A percentile compares a stretch with the other conserved stretches of the same genome.
Evolutionary conservation across 257 asterid species (phyloP).

Genomic region (Penstemon eatonii): DNA sequence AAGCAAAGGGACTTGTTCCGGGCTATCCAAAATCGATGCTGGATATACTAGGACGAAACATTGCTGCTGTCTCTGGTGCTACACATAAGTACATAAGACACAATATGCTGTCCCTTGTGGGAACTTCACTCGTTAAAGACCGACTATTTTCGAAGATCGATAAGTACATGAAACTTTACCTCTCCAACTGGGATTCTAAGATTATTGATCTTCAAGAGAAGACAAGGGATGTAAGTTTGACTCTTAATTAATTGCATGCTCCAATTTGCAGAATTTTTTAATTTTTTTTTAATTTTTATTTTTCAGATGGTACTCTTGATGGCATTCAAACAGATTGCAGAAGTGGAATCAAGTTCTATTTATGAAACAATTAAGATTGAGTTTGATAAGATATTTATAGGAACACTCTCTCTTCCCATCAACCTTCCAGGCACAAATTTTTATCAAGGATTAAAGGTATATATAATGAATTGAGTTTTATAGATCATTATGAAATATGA

Average conservation of each 20-base stretch:
- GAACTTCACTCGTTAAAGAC: conserved; percentile 49
- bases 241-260: no score
- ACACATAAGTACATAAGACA: conserved; percentile 61
- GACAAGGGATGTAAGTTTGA: conserved; percentile 52
- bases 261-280: background rate
- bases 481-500: no score
- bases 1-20: conserved; percentile 73
- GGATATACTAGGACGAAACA: conserved; percentile 73
- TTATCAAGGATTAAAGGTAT: conserved; percentile 53
- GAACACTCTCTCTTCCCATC: conserved; percentile 71
- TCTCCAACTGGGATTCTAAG: conserved; percentile 52
- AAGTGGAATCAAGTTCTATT: conserved; percentile 39
- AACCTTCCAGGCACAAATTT: conserved; percentile 65
- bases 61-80: conserved; percentile 71
- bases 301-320: conserved; percentile 55
- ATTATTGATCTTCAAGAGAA: conserved; percentile 66
- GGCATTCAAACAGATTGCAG: conserved; percentile 50
- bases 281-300: background rate
- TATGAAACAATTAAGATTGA: conserved; percentile 39
- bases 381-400: conserved; percentile 50
- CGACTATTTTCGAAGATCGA: conserved; percentile 51
- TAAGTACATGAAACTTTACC: conserved; percentile 50
- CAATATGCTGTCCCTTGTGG: conserved; percentile 65
- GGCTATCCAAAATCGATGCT: conserved; percentile 92
- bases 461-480: background rate